These are phyloP conservation scores for Earliella scabrosa DNA, from an alignment of 1,284 basidiomycete genomes.

Conservation along the genomic window DNA sequence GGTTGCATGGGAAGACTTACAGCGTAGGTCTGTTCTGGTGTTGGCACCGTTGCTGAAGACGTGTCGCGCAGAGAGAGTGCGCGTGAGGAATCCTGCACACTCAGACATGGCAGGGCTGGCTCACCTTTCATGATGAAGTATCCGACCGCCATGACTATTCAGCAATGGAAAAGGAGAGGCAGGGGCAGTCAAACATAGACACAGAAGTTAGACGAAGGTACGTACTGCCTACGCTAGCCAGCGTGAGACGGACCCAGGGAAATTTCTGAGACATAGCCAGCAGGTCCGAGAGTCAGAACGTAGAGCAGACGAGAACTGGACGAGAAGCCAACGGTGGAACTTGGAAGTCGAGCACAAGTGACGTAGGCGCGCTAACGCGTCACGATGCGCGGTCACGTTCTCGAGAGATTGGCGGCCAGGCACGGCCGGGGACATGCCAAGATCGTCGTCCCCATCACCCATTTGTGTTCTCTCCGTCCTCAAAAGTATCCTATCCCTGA, in stretches of 20 bases:
- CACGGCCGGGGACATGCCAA: background rate
- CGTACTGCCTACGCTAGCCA: slow-evolving; percentile 21
- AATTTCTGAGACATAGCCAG: slow-evolving; percentile 8
- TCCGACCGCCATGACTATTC: slow-evolving; percentile 61
- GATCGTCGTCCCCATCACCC: background rate
- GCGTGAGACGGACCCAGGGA: slow-evolving; percentile 19
- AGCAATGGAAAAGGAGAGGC: background rate
- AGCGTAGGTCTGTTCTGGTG: slow-evolving; percentile 58
- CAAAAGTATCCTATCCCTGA: background rate
- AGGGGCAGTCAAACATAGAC: background rate
- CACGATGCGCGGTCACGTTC: slow-evolving; percentile 18
- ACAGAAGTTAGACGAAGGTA: background rate
- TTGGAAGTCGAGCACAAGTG: background rate
- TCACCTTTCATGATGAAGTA: slow-evolving; percentile 69
- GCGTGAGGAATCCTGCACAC: background rate
- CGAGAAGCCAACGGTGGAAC: background rate
- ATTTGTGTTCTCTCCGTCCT: background rate
- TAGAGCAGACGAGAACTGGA: background rate
- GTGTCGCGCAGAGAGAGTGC: too few species aligned
- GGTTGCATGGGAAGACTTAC: slow-evolving; percentile 39
- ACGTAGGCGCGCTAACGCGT: slow-evolving; percentile 9
- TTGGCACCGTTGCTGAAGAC: slow-evolving; percentile 62
- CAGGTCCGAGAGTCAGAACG: background rate
- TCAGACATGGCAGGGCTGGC: slow-evolving; percentile 25
- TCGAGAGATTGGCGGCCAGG: background rate